phyloP scores from a whole-genome alignment of 164 flowering plant species.

The Annona cherimola region DNA sequence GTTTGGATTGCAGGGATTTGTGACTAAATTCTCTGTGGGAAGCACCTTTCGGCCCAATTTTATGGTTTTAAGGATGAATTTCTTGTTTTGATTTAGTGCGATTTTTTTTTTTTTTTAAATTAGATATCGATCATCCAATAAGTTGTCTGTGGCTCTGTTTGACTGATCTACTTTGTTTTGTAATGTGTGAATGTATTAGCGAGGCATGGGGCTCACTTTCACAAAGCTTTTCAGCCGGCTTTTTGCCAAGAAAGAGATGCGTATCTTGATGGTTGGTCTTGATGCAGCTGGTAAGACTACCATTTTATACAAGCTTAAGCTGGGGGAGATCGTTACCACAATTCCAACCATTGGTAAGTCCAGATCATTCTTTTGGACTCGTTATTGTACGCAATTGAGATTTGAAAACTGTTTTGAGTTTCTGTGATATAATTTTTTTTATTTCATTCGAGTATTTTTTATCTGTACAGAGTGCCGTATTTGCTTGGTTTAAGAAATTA shows the following conservation, averaged over 20 bases:
- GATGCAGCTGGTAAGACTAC: constrained; percentile 99
- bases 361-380: neutral
- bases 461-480: too few relatives aligned
- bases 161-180: neutral
- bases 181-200: neutral
- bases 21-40: too few relatives aligned
- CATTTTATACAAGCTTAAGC: constrained; percentile 92
- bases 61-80: neutral
- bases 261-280: constrained; percentile 96
- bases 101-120: too few relatives aligned
- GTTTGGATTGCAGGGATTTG: neutral
- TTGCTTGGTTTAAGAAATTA: too few relatives aligned
- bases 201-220: constrained; percentile 80
- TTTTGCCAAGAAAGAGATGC: constrained; percentile 95
- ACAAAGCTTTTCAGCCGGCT: constrained; percentile 91
- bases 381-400: neutral
- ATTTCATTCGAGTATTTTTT: too few relatives aligned
- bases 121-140: too few relatives aligned
- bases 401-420: neutral
- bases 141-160: neutral
- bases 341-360: constrained; percentile 92
- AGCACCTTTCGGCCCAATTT: neutral
- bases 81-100: neutral
- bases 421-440: neutral
- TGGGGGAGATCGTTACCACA: constrained; percentile 93